Base-by-base conservation (phyloP, 345 rosid genomes). In the Anacardium occidentale region DNA sequence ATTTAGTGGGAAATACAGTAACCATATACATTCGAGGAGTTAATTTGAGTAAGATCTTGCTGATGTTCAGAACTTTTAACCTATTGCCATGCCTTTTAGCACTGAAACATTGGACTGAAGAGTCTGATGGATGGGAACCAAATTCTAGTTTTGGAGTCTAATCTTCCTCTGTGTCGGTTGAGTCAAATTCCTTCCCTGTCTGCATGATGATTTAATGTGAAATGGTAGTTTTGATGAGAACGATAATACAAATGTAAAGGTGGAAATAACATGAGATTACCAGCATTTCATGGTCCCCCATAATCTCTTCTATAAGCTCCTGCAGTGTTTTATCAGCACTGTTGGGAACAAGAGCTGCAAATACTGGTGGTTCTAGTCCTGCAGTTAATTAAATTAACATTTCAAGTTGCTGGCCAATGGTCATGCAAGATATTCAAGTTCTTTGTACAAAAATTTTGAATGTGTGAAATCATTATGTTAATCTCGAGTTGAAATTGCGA, bases 251-350 rank as follows among this genome's bases (percentile, higher is more conserved):
- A 34, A 45, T 4, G 24, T 4, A 17, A 75, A 56, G 26, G 45
- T 10, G 57, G 57, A 47, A 54, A 29, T 10, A 40, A 62, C 3
- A 63, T n/a, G 22, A 68, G 62, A 90, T 89, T 75, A 92, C 97
- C 90, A 94, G 42, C 85, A 85, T 84, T 81, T 94, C 97, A 68
- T 94, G 95, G 78, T 94, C 98, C 20, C 91, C 98, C 91, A 90
- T 85, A 68, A 94, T 86, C 74, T 92, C 97, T 59, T 94, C 95
- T 59, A 85, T 85, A 71, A 94, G 72, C 75, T 89, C 95, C 53
- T 70, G 75, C 24, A 94, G 72, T 9, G 85, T 82, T 83, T 94
- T 90, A 64, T 90, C 75, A 21, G 97, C 89, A 64, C 97, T 89
- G 75, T 94, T 94, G 0, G 88, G 93, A 74, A 91, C 95, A 69